Evolutionary conservation across 148 eudicot species (phyloP), one percentile per base, ranked within the genome.

Genomic region (Rhododendron simsii): DNA sequence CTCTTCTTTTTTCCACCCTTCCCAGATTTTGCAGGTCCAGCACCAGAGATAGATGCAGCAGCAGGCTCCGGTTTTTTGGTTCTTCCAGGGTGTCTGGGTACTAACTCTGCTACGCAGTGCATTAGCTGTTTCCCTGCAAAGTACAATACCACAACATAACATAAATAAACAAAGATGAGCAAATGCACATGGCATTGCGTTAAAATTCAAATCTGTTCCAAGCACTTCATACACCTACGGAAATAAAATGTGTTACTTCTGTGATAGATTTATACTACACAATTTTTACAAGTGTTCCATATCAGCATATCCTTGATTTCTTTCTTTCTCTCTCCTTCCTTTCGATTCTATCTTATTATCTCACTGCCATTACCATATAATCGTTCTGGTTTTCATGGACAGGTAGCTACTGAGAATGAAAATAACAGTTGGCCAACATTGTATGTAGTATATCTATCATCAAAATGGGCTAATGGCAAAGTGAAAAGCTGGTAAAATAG

Each of bases 51-150:
- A 3, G 87, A 74, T 55, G 89, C 85, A 85, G 89, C 85, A 81
- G 92, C 88, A 26, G 93, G 83, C 87, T 95, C 95, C 85, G 87
- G 94, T 89, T 94, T 95, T 90, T 93, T 95, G 69, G 89, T 84
- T 89, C 98, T 92, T 81, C 94, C 95, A n/a, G 89, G 89, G 84
- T 95, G 98, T 80, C 92, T 90, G 5, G 94, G 96, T 57, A 95
- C 98, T 90, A 95, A 75, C 87, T 95, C 95, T 26, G 98, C 96
- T 63, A 95, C 83, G 11, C 87, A 84, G 76, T 90, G 73, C 94
- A 92, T 92, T 84, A 94, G 87, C 81, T 89, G 93, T 86, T 94
- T 92, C 78, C 91, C 92, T 88, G 87, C 81, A 87, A 85, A 26
- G 30, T 78, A 81, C 45, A 6, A 41, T 41, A 11, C 73, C 73